Evolutionary conservation across 2,329 filamentous ascomycete genomes (phyloP), one percentile per base, ranked within the genome.

Genomic region (Pseudonectria buxi): DNA sequence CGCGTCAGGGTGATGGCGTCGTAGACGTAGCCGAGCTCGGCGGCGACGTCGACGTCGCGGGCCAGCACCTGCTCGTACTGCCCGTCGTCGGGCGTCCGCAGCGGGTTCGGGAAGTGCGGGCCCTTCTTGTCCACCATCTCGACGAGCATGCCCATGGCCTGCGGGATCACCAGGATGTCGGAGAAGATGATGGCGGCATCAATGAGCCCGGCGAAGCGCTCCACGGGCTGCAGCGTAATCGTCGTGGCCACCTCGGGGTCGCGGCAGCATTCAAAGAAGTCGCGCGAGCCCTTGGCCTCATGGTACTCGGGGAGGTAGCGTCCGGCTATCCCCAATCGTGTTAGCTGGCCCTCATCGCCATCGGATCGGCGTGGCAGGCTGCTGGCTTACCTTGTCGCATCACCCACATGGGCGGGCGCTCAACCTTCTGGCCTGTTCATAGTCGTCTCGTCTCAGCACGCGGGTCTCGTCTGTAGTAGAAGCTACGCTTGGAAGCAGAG

Each of bases 161-260:
- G 92, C 0, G 92, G 92, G 44, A 98, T 89, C 30, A 98, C 92
- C 26, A 98, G 78, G 47, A 98, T 98, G 59, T 98, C 92, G 37
- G 87, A 95, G 72, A 98, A 98, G 62, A 98, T 98, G 55, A 98
- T 98, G 41, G 92, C 89, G 18, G 88, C 90, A 62, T 98, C 92
- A 51, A 98, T 78, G 43, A 98, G 81, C 28, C 88, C 89, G 28
- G 75, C 81, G 58, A 81, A 98, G 35, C 92, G 87, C 52, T 95
- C 88, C 54, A 98, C 81, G 35, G 92, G 92, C 64, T 98, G 92
- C 18, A 98, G 76, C 6, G 92, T 98, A 51, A 98, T 69, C 26
- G 85, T 94, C 24, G 88, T 95, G 33, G 92, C 87, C 45, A 96
- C 81, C 62, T 96, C 88, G 37, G 92, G 87, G 54, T 81, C 78